phyloP scores from a whole-genome alignment of 768 basidiomycete species.

The Lepiota venenata region DNA sequence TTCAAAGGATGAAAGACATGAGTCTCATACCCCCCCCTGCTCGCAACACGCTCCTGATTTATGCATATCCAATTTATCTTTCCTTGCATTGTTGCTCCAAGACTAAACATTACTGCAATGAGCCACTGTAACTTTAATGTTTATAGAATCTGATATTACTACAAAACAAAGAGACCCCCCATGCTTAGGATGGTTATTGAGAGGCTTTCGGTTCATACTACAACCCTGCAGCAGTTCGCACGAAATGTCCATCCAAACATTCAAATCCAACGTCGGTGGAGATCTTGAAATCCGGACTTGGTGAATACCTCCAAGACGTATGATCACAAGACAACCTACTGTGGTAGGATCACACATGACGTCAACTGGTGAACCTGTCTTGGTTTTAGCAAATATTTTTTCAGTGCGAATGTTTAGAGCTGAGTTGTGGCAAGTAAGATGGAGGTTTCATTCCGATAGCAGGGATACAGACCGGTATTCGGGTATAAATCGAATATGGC shows the following conservation, averaged over 20 bases:
- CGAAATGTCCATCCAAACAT: constrained; percentile 44
- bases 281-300: constrained; percentile 24
- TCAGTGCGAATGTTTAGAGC: constrained; percentile 49
- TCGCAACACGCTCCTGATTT: too few species aligned
- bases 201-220: background rate
- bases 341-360: constrained; percentile 55
- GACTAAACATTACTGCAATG: too few species aligned
- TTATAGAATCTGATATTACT: too few species aligned
- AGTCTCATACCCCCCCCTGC: too few species aligned
- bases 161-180: too few species aligned
- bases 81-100: too few species aligned
- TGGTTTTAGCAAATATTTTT: constrained; percentile 42
- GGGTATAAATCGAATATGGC: constrained; percentile 57
- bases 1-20: too few species aligned
- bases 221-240: constrained; percentile 32
- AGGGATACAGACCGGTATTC: constrained; percentile 39
- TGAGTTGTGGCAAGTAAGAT: constrained; percentile 17
- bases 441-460: too few species aligned
- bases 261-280: constrained; percentile 46
- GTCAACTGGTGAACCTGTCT: constrained; percentile 36
- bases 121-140: too few species aligned
- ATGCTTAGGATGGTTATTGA: too few species aligned
- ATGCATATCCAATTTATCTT: too few species aligned
- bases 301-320: background rate
- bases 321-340: constrained; percentile 27